These are phyloP conservation scores for Ceratocystis ficicola DNA, from an alignment of 2,329 filamentous ascomycete species.

Conservation along the genomic window DNA sequence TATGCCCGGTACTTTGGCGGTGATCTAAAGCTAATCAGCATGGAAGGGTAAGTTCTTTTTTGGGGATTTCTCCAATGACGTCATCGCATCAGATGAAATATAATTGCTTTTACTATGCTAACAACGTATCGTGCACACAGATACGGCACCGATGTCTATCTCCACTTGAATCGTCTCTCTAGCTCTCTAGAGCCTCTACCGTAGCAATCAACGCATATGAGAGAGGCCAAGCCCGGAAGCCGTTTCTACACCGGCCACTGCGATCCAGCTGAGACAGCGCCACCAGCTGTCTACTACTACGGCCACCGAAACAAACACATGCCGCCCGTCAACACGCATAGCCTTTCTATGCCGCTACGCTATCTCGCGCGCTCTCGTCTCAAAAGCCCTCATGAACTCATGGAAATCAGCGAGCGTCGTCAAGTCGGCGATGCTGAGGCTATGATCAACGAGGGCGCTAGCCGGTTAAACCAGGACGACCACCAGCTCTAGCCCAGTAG, in stretches of 20 bases:
- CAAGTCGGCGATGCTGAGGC: conserved; percentile 83
- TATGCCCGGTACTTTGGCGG: conserved; percentile 97
- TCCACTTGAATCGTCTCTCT: conserved; percentile 89
- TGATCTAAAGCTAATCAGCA: conserved; percentile 93
- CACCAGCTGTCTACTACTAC: conserved; percentile 28
- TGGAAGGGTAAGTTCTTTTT: conserved; percentile 71
- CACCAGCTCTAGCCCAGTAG: conserved; percentile 29
- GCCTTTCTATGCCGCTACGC: conserved; percentile 52
- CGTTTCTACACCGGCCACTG: conserved; percentile 19
- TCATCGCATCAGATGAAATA: neutral
- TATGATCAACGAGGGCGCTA: conserved; percentile 48
- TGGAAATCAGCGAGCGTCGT: conserved; percentile 72
- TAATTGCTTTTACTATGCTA: neutral
- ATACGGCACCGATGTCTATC: conserved; percentile 96
- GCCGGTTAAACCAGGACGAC: conserved; percentile 26
- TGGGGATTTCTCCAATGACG: neutral
- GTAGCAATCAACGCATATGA: conserved; percentile 87
- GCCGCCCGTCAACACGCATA: conserved; percentile 32
- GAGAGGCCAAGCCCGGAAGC: conserved; percentile 36
- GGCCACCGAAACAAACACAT: conserved; percentile 24
- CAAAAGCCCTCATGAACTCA: conserved; percentile 34
- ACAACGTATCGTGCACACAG: conserved; percentile 35
- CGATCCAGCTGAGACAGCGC: conserved; percentile 32
- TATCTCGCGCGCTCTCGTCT: conserved; percentile 55
- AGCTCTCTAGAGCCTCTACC: conserved; percentile 93